Conservation (phyloP, 305 asterid species). For the Solanum aculeatissimum region DNA sequence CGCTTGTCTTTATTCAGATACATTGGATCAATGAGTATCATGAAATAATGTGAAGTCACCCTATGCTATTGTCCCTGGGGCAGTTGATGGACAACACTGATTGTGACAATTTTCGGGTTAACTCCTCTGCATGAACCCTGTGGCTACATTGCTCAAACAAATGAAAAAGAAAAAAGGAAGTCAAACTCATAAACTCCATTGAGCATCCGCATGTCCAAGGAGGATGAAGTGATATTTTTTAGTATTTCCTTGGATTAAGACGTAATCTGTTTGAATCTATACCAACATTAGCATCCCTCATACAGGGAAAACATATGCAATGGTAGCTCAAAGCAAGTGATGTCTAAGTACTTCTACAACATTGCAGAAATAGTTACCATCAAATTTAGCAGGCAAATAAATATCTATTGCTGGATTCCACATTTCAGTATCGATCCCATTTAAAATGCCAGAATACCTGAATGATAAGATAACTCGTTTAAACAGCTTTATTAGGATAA, state of each 20-base stretch:
- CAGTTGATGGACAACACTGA: background rate
- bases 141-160: background rate
- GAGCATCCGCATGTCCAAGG: background rate
- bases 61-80: background rate
- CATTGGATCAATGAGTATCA: background rate
- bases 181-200: background rate
- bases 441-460: constrained; percentile 76
- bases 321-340: background rate
- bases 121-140: background rate
- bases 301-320: background rate
- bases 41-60: background rate
- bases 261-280: background rate
- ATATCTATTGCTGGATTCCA: constrained; percentile 84
- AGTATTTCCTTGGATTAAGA: background rate
- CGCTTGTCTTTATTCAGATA: background rate
- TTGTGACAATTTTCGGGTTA: background rate
- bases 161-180: background rate
- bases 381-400: constrained; percentile 73
- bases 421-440: constrained; percentile 70
- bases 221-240: background rate
- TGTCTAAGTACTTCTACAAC: background rate
- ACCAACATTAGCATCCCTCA: background rate
- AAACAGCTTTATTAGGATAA: background rate
- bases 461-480: constrained; percentile 2
- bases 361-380: constrained; percentile 35